phyloP scores from a whole-genome alignment of 179 eudicot species.

The Corrigiola litoralis region DNA sequence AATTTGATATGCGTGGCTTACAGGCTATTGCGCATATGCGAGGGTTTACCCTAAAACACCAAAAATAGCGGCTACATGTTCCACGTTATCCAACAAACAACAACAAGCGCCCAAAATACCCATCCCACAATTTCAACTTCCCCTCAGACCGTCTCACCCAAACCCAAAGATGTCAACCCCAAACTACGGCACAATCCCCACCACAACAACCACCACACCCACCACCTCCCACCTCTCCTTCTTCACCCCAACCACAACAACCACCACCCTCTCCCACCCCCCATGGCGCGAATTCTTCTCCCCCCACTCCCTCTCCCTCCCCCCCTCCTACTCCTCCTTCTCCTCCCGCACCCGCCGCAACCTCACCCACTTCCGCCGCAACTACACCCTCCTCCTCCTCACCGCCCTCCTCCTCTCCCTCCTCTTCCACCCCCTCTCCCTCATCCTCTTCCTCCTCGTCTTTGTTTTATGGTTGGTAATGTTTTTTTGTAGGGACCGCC shows the following conservation, averaged over 20 bases:
- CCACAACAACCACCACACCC: conserved; percentile 17
- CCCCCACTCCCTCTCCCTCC: conserved; percentile 38
- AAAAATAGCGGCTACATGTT: no score
- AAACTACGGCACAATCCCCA: conserved; percentile 32
- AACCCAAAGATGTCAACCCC: background rate
- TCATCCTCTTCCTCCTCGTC: conserved; percentile 50
- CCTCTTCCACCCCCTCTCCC: conserved; percentile 62
- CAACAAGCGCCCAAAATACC: background rate
- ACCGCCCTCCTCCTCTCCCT: conserved; percentile 54
- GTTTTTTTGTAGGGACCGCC: conserved; percentile 44
- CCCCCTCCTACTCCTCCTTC: conserved; percentile 46
- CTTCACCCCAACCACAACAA: conserved; percentile 35
- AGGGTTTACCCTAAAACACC: no score
- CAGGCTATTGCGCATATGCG: no score
- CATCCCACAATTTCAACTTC: background rate
- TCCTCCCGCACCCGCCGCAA: conserved; percentile 56
- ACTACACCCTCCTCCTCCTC: conserved; percentile 50
- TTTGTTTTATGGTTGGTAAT: conserved; percentile 63
- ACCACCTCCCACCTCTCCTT: conserved; percentile 20
- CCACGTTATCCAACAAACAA: background rate
- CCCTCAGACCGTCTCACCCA: background rate
- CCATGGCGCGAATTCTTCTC: conserved; percentile 66
- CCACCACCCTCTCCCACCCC: conserved; percentile 41
- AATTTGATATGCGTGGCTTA: no score
- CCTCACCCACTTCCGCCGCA: conserved; percentile 55